phyloP scores from a whole-genome alignment of 768 basidiomycete species.

The Saitozyma podzolica region DNA sequence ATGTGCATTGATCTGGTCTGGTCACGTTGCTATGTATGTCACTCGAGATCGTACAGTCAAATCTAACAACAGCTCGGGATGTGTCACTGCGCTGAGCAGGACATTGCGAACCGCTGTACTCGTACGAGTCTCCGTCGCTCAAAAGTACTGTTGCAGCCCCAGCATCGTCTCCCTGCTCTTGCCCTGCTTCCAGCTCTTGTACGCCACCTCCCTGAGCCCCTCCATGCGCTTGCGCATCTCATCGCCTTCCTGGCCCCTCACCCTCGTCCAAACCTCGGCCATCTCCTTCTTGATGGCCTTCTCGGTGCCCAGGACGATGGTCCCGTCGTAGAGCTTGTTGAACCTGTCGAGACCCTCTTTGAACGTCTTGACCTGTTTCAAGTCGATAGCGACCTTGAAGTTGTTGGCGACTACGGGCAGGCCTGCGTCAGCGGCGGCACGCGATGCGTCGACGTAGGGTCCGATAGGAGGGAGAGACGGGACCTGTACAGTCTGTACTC shows the following conservation, averaged over 20 bases:
- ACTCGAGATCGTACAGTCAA: no score
- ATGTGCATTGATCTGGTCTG: no score
- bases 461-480: no score
- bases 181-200: slow-evolving; percentile 19
- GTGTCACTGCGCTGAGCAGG: no score
- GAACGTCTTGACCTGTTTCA: slow-evolving; percentile 34
- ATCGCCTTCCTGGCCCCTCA: slow-evolving; percentile 20
- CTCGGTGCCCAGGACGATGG: slow-evolving; percentile 28
- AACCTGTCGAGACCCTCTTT: slow-evolving; percentile 7
- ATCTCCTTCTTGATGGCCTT: slow-evolving; percentile 35
- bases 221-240: slow-evolving; percentile 23
- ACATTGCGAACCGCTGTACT: no score
- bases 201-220: slow-evolving; percentile 11
- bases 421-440: not conserved
- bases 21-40: no score
- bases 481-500: slow-evolving; percentile 4
- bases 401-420: slow-evolving; percentile 13
- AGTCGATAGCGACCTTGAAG: slow-evolving; percentile 23
- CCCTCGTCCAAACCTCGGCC: slow-evolving; percentile 12
- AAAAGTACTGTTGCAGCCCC: not conserved
- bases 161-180: slow-evolving; percentile 9
- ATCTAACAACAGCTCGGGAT: no score
- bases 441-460: no score
- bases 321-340: slow-evolving; percentile 29
- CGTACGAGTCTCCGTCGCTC: no score